These are phyloP conservation scores for Delphinella strobiligena DNA, from an alignment of 2,329 filamentous ascomycete genomes.

Conservation along the genomic window DNA sequence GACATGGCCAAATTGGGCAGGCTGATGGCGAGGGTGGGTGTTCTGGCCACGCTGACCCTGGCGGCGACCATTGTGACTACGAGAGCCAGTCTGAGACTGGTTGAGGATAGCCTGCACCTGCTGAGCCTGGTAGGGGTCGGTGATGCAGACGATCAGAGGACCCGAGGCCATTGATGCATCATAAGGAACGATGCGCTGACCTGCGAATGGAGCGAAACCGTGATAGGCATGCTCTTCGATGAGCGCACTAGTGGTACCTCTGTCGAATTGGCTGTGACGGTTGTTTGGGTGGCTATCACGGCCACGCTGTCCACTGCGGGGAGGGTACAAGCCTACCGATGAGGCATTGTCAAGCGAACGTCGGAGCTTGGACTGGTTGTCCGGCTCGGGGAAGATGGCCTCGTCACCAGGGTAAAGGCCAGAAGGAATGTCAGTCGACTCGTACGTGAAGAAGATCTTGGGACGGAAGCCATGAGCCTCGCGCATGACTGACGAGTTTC, in stretches of 20 bases:
- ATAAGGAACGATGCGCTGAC: not conserved
- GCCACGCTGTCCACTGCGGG: conserved; percentile 56
- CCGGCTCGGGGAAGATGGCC: conserved; percentile 62
- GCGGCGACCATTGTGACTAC: no score
- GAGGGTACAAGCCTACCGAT: conserved; percentile 76
- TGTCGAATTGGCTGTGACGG: conserved; percentile 67
- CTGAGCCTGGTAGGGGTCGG: not conserved
- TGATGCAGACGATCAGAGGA: not conserved
- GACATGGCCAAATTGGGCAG: no score
- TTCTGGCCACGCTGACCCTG: no score
- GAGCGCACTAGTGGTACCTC: conserved; percentile 49
- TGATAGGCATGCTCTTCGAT: conserved; percentile 15
- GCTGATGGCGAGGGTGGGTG: no score
- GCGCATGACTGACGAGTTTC: conserved; percentile 92
- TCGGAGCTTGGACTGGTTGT: conserved; percentile 81
- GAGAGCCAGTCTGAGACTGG: no score
- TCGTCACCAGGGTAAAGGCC: conserved; percentile 47
- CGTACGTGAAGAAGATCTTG: conserved; percentile 54
- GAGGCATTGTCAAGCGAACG: conserved; percentile 79
- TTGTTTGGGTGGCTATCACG: conserved; percentile 53
- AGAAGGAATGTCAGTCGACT: conserved; percentile 29
- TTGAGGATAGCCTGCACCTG: no score
- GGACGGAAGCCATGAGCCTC: conserved; percentile 73
- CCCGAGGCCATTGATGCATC: not conserved
- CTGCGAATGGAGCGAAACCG: not conserved